Conservation (phyloP, 768 basidiomycete species). For the Candolleomyces efflorescens region DNA sequence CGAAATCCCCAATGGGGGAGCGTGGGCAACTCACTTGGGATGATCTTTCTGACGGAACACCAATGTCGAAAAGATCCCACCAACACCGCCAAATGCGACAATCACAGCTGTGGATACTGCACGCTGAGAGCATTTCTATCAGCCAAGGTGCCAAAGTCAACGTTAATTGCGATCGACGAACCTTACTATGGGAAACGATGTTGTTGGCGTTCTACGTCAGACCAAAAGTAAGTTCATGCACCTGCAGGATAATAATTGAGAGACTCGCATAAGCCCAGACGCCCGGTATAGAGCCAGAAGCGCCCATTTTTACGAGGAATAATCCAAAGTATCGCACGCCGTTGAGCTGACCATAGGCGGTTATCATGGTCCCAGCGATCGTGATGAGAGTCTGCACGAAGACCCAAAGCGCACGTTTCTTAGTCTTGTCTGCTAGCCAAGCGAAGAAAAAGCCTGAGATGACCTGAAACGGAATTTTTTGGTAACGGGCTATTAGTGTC, state of each 20-base stretch:
- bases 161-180: background rate
- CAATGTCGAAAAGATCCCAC: slow-evolving; percentile 35
- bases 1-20: background rate
- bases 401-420: slow-evolving; percentile 30
- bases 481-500: slow-evolving; percentile 31
- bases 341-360: slow-evolving; percentile 24
- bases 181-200: slow-evolving; percentile 33
- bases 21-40: slow-evolving; percentile 17
- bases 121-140: slow-evolving; percentile 21
- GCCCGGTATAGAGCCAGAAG: slow-evolving; percentile 32
- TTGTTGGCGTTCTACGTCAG: slow-evolving; percentile 30
- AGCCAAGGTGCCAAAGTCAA: background rate
- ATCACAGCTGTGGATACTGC: slow-evolving; percentile 34
- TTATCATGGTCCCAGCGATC: slow-evolving; percentile 28
- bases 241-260: background rate
- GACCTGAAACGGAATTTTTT: slow-evolving; percentile 27
- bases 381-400: slow-evolving; percentile 27
- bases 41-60: slow-evolving; percentile 33
- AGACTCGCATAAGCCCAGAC: slow-evolving; percentile 34
- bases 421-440: slow-evolving; percentile 32
- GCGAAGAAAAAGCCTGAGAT: slow-evolving; percentile 32
- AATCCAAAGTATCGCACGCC: slow-evolving; percentile 30
- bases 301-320: slow-evolving; percentile 31
- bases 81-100: slow-evolving; percentile 32
- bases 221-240: background rate